Percentiles rank a stretch among this genome's conserved stretches.
Conservation (phyloP, 805 yeast species). For the Saturnispora sanitii region DNA sequence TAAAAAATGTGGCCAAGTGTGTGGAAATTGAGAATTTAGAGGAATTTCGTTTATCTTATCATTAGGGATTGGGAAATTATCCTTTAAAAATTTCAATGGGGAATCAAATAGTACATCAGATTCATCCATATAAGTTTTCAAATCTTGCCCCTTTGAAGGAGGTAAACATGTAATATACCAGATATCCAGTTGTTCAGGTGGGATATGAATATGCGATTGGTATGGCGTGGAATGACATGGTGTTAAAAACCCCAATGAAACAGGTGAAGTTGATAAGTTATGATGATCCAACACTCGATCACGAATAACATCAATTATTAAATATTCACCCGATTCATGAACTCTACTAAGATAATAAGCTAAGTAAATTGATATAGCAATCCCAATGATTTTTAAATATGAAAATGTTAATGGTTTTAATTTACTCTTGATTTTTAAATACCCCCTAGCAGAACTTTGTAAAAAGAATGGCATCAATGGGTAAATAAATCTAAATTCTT, state of each 20-base stretch:
- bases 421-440: constrained; percentile 11
- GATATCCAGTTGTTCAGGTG: constrained; percentile 30
- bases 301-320: constrained; percentile 1
- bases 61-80: constrained; percentile 35
- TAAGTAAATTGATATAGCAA: constrained; percentile 13
- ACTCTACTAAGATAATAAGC: constrained; percentile 39
- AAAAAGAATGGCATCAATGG: constrained; percentile 73
- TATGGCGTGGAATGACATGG: constrained; percentile 98
- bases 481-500: constrained; percentile 84
- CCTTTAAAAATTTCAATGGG: constrained; percentile 46
- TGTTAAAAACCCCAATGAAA: constrained; percentile 69
- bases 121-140: constrained; percentile 62
- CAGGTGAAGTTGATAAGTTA: constrained; percentile 20
- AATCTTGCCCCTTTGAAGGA: constrained; percentile 39
- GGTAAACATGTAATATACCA: constrained; percentile 94
- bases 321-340: constrained; percentile 83
- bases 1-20: neutral
- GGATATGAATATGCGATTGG: constrained; percentile 71
- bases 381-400: constrained; percentile 6
- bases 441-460: constrained; percentile 37
- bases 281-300: neutral
- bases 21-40: no score
- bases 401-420: constrained; percentile 6
- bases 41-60: no score
- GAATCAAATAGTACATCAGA: constrained; percentile 74